phyloP scores from a whole-genome alignment of 1,284 basidiomycete genomes.

The Ceratorhiza oryzae-sativae region DNA sequence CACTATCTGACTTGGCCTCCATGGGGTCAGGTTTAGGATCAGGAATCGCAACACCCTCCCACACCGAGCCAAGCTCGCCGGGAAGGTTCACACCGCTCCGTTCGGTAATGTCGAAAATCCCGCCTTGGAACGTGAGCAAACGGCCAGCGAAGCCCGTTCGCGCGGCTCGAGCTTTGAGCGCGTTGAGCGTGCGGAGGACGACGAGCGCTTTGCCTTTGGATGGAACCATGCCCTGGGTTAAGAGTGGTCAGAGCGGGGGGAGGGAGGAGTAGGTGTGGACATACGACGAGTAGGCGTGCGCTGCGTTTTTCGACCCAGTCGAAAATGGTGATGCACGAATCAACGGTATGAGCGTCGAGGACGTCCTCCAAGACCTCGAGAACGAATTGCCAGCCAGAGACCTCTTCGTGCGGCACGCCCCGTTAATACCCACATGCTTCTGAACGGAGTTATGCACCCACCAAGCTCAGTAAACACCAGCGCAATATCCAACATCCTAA shows the following conservation, averaged over 20 bases:
- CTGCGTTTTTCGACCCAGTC: conserved; percentile 81
- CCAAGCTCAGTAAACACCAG: conserved; percentile 77
- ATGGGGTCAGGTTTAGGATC: conserved; percentile 43
- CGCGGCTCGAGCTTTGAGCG: conserved; percentile 81
- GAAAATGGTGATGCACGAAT: conserved; percentile 81
- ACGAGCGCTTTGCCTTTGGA: conserved; percentile 86
- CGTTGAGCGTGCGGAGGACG: conserved; percentile 84
- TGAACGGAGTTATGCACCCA: conserved; percentile 49
- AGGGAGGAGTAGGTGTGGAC: not conserved
- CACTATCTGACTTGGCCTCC: conserved; percentile 25
- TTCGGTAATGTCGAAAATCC: conserved; percentile 86
- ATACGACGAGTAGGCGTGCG: conserved; percentile 63
- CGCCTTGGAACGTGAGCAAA: conserved; percentile 84
- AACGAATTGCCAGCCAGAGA: conserved; percentile 27
- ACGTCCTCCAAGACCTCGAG: conserved; percentile 68
- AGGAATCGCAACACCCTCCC: conserved; percentile 63
- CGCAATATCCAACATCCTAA: conserved; percentile 70
- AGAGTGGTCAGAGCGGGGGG: not conserved
- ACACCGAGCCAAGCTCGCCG: conserved; percentile 82
- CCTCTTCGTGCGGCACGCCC: conserved; percentile 61
- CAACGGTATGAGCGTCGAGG: conserved; percentile 80
- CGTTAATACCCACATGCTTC: conserved; percentile 53
- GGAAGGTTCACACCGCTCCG: conserved; percentile 88
- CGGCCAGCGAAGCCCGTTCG: conserved; percentile 90
- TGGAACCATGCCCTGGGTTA: conserved; percentile 68